Percentiles rank a stretch among this genome's conserved stretches.
phyloP scores from a whole-genome alignment of 257 asterid genomes.

The Gentiana macrophylla region DNA sequence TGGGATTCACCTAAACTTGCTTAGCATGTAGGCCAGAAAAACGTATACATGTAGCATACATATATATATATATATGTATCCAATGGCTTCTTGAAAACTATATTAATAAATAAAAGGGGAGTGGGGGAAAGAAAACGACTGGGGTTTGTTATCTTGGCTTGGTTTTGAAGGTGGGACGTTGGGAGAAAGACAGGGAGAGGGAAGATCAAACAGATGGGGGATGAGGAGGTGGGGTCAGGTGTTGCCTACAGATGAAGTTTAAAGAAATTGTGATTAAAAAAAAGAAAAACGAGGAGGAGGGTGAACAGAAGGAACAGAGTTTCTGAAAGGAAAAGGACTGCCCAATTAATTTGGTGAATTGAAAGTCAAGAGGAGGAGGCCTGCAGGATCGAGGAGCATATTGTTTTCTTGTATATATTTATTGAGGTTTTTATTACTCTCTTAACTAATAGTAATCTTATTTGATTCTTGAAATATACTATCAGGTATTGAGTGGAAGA shows the following conservation, averaged over 20 bases:
- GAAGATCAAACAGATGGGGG: background rate
- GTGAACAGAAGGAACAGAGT: constrained; percentile 39
- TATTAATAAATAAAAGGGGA: constrained; percentile 25
- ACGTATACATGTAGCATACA: background rate
- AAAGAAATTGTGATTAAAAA: constrained; percentile 9
- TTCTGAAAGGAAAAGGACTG: constrained; percentile 60
- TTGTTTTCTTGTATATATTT: too few species aligned
- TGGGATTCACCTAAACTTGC: constrained; percentile 83
- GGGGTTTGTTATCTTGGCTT: constrained; percentile 20
- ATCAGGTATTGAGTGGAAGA: too few species aligned
- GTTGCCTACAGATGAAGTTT: constrained; percentile 60
- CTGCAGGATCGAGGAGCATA: too few species aligned
- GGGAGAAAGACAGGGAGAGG: constrained; percentile 8
- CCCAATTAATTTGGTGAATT: background rate
- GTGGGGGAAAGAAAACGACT: constrained; percentile 72
- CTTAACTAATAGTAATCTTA: too few species aligned
- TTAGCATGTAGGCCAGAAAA: constrained; percentile 39
- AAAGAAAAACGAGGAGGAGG: constrained; percentile 15
- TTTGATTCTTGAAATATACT: too few species aligned
- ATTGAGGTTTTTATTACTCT: too few species aligned
- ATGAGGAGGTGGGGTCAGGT: constrained; percentile 14
- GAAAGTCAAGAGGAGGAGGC: too few species aligned
- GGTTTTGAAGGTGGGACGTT: constrained; percentile 39
- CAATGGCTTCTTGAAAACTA: constrained; percentile 8
- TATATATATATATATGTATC: too few species aligned